These are phyloP conservation scores for Desmodesmus armatus DNA, from an alignment of 139 green algal genomes.

Conservation along the genomic window DNA sequence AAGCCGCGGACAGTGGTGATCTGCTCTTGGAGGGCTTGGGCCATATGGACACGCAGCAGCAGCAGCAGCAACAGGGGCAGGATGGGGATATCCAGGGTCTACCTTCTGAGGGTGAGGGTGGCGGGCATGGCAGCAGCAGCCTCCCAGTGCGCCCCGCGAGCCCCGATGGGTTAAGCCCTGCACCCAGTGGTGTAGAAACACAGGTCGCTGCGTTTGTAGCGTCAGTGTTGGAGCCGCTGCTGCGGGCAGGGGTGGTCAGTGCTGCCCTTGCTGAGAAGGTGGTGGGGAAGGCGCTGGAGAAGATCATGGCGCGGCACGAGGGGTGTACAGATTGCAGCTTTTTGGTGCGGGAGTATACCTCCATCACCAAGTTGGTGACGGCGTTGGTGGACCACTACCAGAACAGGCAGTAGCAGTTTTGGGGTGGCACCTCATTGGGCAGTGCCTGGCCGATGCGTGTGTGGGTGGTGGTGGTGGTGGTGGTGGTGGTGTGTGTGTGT, in stretches of 20 bases:
- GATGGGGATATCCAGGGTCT: neutral
- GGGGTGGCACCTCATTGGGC: too few species aligned
- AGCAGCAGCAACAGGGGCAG: neutral
- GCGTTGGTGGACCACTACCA: conserved; percentile 34
- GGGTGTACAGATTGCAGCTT: conserved; percentile 2
- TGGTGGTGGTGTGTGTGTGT: too few species aligned
- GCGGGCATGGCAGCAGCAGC: neutral
- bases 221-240: conserved; percentile 26
- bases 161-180: too few species aligned
- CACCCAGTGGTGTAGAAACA: neutral
- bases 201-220: conserved; percentile 13
- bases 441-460: too few species aligned
- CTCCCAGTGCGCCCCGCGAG: too few species aligned
- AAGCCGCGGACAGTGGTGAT: neutral
- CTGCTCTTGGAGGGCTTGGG: neutral
- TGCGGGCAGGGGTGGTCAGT: conserved; percentile 4
- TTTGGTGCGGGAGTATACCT: conserved; percentile 27
- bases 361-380: conserved; percentile 32
- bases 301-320: conserved; percentile 33
- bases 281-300: conserved; percentile 23
- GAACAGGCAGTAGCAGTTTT: too few species aligned
- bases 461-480: too few species aligned
- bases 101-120: neutral
- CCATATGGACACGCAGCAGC: neutral
- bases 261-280: neutral